Evolutionary conservation across 2,329 filamentous ascomycete genomes (phyloP).

Genomic region (Purpureocillium takamizusanense): DNA sequence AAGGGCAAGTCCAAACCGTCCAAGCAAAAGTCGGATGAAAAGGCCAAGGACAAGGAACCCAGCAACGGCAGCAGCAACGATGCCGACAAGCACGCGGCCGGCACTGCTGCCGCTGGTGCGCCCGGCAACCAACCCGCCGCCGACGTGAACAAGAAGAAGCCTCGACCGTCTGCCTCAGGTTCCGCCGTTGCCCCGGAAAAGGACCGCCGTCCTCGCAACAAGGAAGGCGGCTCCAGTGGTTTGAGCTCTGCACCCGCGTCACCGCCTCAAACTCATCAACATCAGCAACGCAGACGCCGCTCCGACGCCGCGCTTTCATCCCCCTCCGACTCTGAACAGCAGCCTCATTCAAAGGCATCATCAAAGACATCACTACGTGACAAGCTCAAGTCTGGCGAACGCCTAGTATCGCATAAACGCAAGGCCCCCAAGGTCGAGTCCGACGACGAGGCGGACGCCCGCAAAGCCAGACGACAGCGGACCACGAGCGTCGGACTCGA

Average conservation of each 20-base stretch:
- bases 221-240: conserved; percentile 43
- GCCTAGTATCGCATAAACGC: conserved; percentile 39
- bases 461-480: conserved; percentile 45
- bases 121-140: conserved; percentile 22
- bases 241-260: conserved; percentile 51
- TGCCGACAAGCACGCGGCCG: conserved; percentile 20
- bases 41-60: conserved; percentile 3
- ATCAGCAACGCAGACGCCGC: conserved; percentile 22
- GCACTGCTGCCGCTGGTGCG: conserved; percentile 7
- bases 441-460: conserved; percentile 46
- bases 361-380: conserved; percentile 37
- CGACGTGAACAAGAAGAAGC: conserved; percentile 37
- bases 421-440: conserved; percentile 46
- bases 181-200: conserved; percentile 23
- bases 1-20: conserved; percentile 16
- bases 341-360: conserved; percentile 29
- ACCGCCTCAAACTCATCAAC: conserved; percentile 27
- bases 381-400: conserved; percentile 38
- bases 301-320: conserved; percentile 33
- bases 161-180: conserved; percentile 24
- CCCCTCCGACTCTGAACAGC: conserved; percentile 49
- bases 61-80: conserved; percentile 27
- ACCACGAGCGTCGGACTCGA: conserved; percentile 35
- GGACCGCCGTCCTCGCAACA: conserved; percentile 28
- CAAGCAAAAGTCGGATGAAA: not conserved